These are phyloP conservation scores for Penicillium bovifimosum DNA, from an alignment of 495 filamentous ascomycete species.

Conservation along the genomic window DNA sequence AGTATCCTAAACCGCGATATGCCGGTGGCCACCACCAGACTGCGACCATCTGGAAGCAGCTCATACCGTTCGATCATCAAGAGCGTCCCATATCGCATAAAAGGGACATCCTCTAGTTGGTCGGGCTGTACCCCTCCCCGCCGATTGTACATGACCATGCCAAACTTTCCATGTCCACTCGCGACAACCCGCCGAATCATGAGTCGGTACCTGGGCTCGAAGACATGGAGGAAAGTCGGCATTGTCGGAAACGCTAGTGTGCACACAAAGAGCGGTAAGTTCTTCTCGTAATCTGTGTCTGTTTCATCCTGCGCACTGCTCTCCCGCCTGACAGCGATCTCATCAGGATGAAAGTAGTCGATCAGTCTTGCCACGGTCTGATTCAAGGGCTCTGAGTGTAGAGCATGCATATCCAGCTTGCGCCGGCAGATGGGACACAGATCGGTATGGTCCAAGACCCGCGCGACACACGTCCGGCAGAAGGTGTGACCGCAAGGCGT, in stretches of 20 bases:
- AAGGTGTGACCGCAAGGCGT: slow-evolving; percentile 86
- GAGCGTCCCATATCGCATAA: slow-evolving; percentile 73
- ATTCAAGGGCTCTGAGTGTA: slow-evolving; percentile 56
- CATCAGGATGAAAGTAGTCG: slow-evolving; percentile 59
- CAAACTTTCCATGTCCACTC: slow-evolving; percentile 63
- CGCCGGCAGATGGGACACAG: slow-evolving; percentile 77
- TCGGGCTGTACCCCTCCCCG: slow-evolving; percentile 45
- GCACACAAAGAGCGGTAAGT: slow-evolving; percentile 74
- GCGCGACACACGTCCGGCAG: slow-evolving; percentile 70
- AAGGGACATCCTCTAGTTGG: slow-evolving; percentile 51
- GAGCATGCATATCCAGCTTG: slow-evolving; percentile 53
- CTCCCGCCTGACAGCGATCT: slow-evolving; percentile 52
- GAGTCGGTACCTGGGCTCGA: slow-evolving; percentile 81
- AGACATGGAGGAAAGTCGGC: slow-evolving; percentile 84
- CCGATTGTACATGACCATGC: slow-evolving; percentile 74
- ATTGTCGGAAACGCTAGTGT: slow-evolving; percentile 74
- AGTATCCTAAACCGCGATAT: slow-evolving; percentile 68
- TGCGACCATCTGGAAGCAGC: slow-evolving; percentile 71
- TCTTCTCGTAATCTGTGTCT: slow-evolving; percentile 46
- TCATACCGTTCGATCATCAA: slow-evolving; percentile 68
- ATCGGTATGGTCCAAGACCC: slow-evolving; percentile 67
- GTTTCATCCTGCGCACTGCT: slow-evolving; percentile 46
- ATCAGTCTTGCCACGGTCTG: slow-evolving; percentile 54
- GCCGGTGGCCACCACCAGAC: slow-evolving; percentile 70
- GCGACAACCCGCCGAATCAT: slow-evolving; percentile 80